Evolutionary conservation across 2,329 filamentous ascomycete species (phyloP), one percentile per base, ranked within the genome.

Genomic region (Scleromitrula shiraiana): DNA sequence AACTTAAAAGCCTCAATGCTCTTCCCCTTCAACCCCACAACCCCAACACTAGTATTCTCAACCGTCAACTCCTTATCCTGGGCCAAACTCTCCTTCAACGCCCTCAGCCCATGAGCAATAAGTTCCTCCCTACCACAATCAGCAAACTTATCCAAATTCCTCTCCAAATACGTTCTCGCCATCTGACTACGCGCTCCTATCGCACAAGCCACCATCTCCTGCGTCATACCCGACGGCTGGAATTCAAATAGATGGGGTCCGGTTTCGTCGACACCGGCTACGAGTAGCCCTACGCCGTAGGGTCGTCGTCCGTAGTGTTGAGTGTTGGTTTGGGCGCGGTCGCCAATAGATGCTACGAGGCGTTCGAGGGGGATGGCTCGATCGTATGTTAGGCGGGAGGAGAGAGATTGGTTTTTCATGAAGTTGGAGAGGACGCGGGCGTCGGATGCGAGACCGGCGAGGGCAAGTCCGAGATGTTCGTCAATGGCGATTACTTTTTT

Each of bases 361-460:
- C 86, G 85, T 64, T 88, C 84, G 65, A 97, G 75, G 26, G 89
- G 88, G 66, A 98, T 93, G 58, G 90, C 82, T 58, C 93, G 90
- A 70, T 88, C 91, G 74, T 95, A 97, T 50, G 89, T 95, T 62
- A 98, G 83, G 68, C 91, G 89, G 62, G 93, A 91, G 63, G 88
- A 86, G 63, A 98, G 88, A 55, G 88, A 95, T 73, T 97, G 93
- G 73, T 95, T 89, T 76, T 96, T 97, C 91, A 98, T 97, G 76
- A 96, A 98, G 80, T 98, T 98, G 76, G 90, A 96, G 61, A 98
- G 89, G 61, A 98, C 93, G 64, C 93, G 93, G 65, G 91, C 93
- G 70, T 98, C 93, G 50, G 91, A 96, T 58, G 93, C 93, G 54
- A 98, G 87, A 61, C 93, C 93, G 59, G 93, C 93, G 63, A 98